phyloP scores from a whole-genome alignment of 139 green algal species.

The Astrephomene gubernaculifera region DNA sequence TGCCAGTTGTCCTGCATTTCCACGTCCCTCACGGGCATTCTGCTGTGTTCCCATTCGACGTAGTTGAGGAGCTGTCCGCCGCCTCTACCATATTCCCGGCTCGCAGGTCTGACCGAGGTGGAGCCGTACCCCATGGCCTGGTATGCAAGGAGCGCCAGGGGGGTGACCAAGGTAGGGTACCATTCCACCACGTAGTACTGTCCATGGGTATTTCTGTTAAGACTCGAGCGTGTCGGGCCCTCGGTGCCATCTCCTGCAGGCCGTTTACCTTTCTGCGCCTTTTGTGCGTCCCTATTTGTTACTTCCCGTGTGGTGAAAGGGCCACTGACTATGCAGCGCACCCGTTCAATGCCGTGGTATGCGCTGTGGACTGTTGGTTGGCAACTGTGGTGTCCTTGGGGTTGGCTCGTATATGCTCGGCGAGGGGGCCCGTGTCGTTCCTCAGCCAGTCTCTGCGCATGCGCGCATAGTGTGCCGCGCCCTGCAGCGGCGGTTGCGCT shows the following conservation, averaged over 20 bases:
- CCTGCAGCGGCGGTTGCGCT: too few relatives aligned
- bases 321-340: neutral
- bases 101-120: neutral
- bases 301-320: neutral
- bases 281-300: neutral
- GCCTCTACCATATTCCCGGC: neutral
- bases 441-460: too few relatives aligned
- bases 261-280: neutral
- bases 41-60: neutral
- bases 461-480: too few relatives aligned
- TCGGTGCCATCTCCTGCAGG: too few relatives aligned
- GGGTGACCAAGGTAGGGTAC: neutral
- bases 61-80: neutral
- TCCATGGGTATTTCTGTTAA: too few relatives aligned
- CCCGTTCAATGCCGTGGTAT: neutral
- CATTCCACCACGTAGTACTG: neutral
- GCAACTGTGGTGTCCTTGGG: neutral
- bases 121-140: too few relatives aligned
- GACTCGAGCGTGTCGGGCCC: too few relatives aligned
- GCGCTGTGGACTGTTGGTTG: neutral
- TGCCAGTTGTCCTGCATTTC: neutral
- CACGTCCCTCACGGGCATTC: neutral
- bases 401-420: too few relatives aligned
- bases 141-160: neutral
- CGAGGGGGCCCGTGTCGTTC: too few relatives aligned